Evolutionary conservation across 1,139 yeast genomes (phyloP), one percentile per base, ranked within the genome.

Genomic region (Debaryomyces sp.): DNA sequence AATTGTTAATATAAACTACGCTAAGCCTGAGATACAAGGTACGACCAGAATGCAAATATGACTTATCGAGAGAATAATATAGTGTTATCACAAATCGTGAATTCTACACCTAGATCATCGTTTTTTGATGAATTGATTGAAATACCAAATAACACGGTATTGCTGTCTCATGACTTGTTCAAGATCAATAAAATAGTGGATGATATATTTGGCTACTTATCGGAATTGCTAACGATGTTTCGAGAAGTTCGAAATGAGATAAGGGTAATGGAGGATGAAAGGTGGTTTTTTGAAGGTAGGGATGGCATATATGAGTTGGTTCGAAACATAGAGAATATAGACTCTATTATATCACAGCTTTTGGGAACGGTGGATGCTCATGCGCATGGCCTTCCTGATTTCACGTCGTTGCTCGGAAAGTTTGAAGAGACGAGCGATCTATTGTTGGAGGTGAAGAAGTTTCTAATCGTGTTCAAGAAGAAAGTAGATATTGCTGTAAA

Each of bases 401-500:
- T 50, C 6, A 50, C 48, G 34, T 50, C 50, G 21, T 42, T 63
- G 26, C 49, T 65, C 29, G 51, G 49, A 15, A 65, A 63, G 29
- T 67, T 80, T 33, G 75, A 70, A 50, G 55, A 61, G 47, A 57
- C 73, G 12, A 72, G 78, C 43, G 78, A 73, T 50, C 56, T 71
- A 29, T 67, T 76, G 51, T 62, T 74, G 37, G 73, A 71, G 4
- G 71, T 77, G 23, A 75, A 77, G 54, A 70, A 72, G 44, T 54
- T 64, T 41, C 54, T 76, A 6, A 59, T 71, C 6, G 54, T 67
- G 1, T 61, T 75, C 32, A 78, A 81, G 56, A 65, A 67, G 37
- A 72, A 71, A 44, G 68, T 84, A 9, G 87, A 81, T 50, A 67
- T 85, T 7, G 75, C 87, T 1, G 68, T 77, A 10, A 85, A 82